Base-by-base conservation (phyloP, 2,329 filamentous ascomycete species). In the Lasiodiplodia hormozganensis region DNA sequence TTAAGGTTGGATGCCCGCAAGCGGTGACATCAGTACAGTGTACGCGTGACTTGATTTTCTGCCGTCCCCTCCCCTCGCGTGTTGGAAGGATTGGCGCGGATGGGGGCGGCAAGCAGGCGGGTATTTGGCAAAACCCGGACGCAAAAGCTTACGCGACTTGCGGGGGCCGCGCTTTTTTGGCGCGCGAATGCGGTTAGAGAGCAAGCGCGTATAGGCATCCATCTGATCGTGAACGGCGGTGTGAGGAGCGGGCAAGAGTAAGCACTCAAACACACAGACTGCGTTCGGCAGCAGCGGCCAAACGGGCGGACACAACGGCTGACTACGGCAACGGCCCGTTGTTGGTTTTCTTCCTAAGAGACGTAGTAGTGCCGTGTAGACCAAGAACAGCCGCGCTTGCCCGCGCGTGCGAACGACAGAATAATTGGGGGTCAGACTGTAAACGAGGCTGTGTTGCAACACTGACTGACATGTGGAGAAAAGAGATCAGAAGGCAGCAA, bases 41-140 rank as follows among this genome's bases (percentile, higher is more conserved):
- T 34, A 47, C 60, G 60, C 60, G 47, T 64, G 60, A 64, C 60
- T 64, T 47, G 38, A 47, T 47, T 47, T 47, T 47, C n/a, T 47
- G 23, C 28, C 38, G 38, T 8, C 43, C 18, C 16, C 18, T 7
- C 18, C 43, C 43, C 43, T 47, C 47, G 60, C 51, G 21, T 56
- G 51, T n/a, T 28, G 31, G 14, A n/a, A 52, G 40, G 47, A 52
- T 64, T 51, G n/a, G 47, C 60, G 43, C 43, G 43, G 43, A 47
- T 47, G 43, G 43, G 43, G 43, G 43, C 31, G 31, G 31, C 31
- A 34, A 34, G 31, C 31, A 34, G 31, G 31, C 43, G 43, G 43
- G 43, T 47, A 47, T 47, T 47, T 11, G n/a, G 43, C 18, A 18
- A 47, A n/a, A 47, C 10, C n/a, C 43, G 43, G n/a, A 47, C n/a